phyloP scores from a whole-genome alignment of 768 basidiomycete genomes.

The Hericium coralloides region DNA sequence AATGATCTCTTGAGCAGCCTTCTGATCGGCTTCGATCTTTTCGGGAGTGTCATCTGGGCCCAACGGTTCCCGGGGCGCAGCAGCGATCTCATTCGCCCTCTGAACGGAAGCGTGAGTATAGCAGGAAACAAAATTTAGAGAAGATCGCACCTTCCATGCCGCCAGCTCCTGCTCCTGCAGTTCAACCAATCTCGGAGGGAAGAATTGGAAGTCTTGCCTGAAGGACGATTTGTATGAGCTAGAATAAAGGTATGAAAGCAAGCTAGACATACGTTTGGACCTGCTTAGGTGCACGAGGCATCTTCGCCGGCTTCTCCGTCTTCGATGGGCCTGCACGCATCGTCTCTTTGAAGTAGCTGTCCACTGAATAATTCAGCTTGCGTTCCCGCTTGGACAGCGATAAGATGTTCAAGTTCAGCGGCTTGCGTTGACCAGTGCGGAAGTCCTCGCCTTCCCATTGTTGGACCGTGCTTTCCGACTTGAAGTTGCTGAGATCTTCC shows the following conservation, averaged over 20 bases:
- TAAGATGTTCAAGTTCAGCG: constrained; percentile 65
- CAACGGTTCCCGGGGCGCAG: constrained; percentile 53
- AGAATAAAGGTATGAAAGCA: no score
- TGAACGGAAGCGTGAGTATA: constrained; percentile 15
- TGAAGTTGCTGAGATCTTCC: constrained; percentile 96
- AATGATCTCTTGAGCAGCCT: constrained; percentile 76
- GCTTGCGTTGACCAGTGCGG: constrained; percentile 61
- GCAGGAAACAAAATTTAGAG: not conserved
- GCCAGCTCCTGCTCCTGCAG: constrained; percentile 84
- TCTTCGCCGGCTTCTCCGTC: constrained; percentile 71
- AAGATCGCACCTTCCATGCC: constrained; percentile 54
- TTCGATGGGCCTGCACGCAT: constrained; percentile 75
- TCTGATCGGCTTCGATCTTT: constrained; percentile 72
- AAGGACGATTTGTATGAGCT: not conserved
- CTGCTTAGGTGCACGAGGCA: constrained; percentile 84
- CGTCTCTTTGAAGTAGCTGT: constrained; percentile 91
- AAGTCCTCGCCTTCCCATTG: constrained; percentile 98
- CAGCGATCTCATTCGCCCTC: constrained; percentile 60
- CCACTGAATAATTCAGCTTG: constrained; percentile 90
- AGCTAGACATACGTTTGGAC: constrained; percentile 53
- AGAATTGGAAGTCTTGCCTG: constrained; percentile 97
- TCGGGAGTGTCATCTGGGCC: constrained; percentile 76
- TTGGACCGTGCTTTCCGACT: constrained; percentile 83
- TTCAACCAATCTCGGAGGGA: constrained; percentile 67
- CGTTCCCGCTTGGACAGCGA: constrained; percentile 91